Evolutionary conservation across 2,329 filamentous ascomycete genomes (phyloP).

Genomic region (Penicillium sp.): DNA sequence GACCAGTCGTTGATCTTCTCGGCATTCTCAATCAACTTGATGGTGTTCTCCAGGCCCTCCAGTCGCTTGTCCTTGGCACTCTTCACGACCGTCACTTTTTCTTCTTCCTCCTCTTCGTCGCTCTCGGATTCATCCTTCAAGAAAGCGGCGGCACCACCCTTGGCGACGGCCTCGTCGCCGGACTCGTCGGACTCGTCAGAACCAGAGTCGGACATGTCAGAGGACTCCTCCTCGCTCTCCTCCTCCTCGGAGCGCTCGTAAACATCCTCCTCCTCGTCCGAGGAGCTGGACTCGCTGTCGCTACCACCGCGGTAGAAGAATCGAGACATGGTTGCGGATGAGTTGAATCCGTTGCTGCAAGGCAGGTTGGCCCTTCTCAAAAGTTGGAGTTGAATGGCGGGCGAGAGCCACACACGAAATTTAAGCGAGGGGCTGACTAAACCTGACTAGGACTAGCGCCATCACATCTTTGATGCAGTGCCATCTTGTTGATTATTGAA

Average conservation of each 20-base stretch:
- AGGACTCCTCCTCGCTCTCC: constrained; percentile 58
- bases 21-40: constrained; percentile 92
- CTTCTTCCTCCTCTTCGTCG: constrained; percentile 81
- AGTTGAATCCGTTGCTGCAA: constrained; percentile 24
- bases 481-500: neutral
- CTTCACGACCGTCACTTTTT: constrained; percentile 83
- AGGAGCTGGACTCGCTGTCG: constrained; percentile 90
- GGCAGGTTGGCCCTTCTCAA: constrained; percentile 27
- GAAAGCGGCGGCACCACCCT: constrained; percentile 77
- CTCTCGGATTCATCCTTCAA: constrained; percentile 76
- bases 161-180: constrained; percentile 62
- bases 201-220: constrained; percentile 53
- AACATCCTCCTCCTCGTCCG: constrained; percentile 85
- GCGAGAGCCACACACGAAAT: constrained; percentile 46
- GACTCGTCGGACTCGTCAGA: constrained; percentile 50
- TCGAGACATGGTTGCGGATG: constrained; percentile 74
- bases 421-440: constrained; percentile 47
- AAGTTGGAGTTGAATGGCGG: constrained; percentile 26
- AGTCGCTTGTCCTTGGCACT: constrained; percentile 97
- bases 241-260: constrained; percentile 75
- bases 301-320: constrained; percentile 97
- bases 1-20: constrained; percentile 98
- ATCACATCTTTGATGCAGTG: constrained; percentile 2
- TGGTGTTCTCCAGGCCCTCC: constrained; percentile 87
- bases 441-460: constrained; percentile 31